phyloP scores from a whole-genome alignment of 2,329 filamentous ascomycete species.

The Grosmannia serpens region DNA sequence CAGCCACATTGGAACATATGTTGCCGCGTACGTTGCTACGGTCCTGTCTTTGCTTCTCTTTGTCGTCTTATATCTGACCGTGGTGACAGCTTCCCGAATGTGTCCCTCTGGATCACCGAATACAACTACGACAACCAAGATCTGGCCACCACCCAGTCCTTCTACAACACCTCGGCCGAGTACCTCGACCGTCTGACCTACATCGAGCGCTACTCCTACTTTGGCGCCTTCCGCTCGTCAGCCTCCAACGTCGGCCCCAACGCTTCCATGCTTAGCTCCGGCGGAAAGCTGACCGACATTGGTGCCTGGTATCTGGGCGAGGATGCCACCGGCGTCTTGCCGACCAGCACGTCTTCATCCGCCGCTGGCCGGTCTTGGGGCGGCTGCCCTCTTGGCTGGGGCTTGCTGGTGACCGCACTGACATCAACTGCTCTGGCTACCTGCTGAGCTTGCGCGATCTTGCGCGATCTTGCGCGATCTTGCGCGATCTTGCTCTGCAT shows the following conservation, averaged over 20 bases:
- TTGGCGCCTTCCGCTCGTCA: conserved; percentile 59
- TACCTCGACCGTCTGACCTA: conserved; percentile 55
- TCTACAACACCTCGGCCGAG: conserved; percentile 54
- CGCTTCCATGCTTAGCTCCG: conserved; percentile 55
- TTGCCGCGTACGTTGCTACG: conserved; percentile 24
- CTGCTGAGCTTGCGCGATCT: neutral
- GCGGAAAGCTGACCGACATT: conserved; percentile 62
- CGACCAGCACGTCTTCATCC: conserved; percentile 12
- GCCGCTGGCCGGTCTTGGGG: neutral
- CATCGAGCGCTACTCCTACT: conserved; percentile 61
- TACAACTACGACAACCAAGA: conserved; percentile 51
- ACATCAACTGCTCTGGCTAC: neutral
- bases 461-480: too few species aligned
- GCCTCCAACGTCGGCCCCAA: conserved; percentile 67
- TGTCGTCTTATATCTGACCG: conserved; percentile 2
- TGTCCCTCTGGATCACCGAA: conserved; percentile 67
- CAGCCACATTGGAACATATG: conserved; percentile 51
- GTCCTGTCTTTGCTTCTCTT: neutral
- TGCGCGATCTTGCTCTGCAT: too few species aligned
- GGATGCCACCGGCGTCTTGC: conserved; percentile 31
- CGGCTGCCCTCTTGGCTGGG: neutral
- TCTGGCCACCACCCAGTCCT: conserved; percentile 46
- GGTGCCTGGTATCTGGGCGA: conserved; percentile 66
- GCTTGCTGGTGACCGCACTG: neutral
- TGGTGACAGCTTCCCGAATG: conserved; percentile 40